Conservation (phyloP, 306 rosid species). For the Sophora flavescens region DNA sequence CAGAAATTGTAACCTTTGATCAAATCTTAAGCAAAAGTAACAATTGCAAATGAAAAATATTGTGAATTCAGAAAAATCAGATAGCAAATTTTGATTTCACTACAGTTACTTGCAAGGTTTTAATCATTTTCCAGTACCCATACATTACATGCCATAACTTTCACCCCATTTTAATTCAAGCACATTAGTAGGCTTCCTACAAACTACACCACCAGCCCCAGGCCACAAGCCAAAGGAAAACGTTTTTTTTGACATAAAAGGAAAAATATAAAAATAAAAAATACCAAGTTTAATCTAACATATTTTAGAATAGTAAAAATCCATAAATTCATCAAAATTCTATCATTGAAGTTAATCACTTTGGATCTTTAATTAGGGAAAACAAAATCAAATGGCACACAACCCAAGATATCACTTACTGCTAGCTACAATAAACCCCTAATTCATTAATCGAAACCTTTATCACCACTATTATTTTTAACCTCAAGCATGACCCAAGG, state of each 20-base stretch:
- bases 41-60: background rate
- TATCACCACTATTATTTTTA: too few species aligned
- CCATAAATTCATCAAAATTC: background rate
- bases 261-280: background rate
- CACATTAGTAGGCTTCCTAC: background rate
- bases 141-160: background rate
- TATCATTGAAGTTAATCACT: too few species aligned
- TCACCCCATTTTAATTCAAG: background rate
- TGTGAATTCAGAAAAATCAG: background rate
- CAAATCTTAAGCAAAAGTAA: background rate
- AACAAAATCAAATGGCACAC: too few species aligned
- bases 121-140: background rate
- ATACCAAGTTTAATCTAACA: too few species aligned
- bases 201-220: background rate
- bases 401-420: too few species aligned
- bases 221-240: background rate
- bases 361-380: too few species aligned
- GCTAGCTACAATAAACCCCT: too few species aligned
- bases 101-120: constrained; percentile 1
- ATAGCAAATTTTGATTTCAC: background rate
- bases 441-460: too few species aligned
- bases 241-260: background rate
- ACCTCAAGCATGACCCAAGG: too few species aligned
- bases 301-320: background rate
- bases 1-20: background rate